These are phyloP conservation scores for Microstegium vimineum DNA, from an alignment of 176 grass and related monocot genomes.

Conservation along the genomic window DNA sequence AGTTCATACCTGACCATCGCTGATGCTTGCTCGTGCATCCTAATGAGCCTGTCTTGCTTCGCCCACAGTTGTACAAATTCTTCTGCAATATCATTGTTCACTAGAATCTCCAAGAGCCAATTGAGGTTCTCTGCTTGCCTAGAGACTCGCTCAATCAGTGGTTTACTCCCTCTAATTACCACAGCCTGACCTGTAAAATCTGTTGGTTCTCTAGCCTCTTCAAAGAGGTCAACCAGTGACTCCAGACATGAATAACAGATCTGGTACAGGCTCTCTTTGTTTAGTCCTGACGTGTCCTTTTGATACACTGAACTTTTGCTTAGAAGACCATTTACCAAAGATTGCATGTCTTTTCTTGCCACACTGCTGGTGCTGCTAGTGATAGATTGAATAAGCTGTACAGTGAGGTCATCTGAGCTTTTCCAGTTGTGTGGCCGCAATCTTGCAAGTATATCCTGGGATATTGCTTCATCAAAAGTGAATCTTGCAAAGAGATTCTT, in stretches of 20 bases:
- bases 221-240: slow-evolving; percentile 49
- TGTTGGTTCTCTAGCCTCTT: slow-evolving; percentile 33
- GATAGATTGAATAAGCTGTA: slow-evolving; percentile 65
- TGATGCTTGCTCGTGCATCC: slow-evolving; percentile 51
- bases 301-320: slow-evolving; percentile 71
- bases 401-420: slow-evolving; percentile 39
- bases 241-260: slow-evolving; percentile 63
- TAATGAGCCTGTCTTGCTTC: slow-evolving; percentile 58
- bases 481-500: slow-evolving; percentile 56
- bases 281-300: slow-evolving; percentile 53
- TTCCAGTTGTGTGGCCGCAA: slow-evolving; percentile 34
- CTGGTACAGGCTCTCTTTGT: slow-evolving; percentile 54
- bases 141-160: slow-evolving; percentile 61
- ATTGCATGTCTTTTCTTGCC: slow-evolving; percentile 86
- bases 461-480: slow-evolving; percentile 51
- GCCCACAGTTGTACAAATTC: slow-evolving; percentile 77
- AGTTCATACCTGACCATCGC: slow-evolving; percentile 80
- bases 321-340: slow-evolving; percentile 65
- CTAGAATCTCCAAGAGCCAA: slow-evolving; percentile 75
- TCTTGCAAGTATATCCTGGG: slow-evolving; percentile 57
- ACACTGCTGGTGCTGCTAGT: slow-evolving; percentile 42
- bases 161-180: slow-evolving; percentile 23
- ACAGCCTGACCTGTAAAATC: not conserved
- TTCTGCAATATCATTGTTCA: slow-evolving; percentile 70
- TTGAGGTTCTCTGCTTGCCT: slow-evolving; percentile 67